Evolutionary conservation across 176 grass and related monocot species (phyloP), one percentile per base, ranked within the genome.

Genomic region (Bothriochloa decipiens): DNA sequence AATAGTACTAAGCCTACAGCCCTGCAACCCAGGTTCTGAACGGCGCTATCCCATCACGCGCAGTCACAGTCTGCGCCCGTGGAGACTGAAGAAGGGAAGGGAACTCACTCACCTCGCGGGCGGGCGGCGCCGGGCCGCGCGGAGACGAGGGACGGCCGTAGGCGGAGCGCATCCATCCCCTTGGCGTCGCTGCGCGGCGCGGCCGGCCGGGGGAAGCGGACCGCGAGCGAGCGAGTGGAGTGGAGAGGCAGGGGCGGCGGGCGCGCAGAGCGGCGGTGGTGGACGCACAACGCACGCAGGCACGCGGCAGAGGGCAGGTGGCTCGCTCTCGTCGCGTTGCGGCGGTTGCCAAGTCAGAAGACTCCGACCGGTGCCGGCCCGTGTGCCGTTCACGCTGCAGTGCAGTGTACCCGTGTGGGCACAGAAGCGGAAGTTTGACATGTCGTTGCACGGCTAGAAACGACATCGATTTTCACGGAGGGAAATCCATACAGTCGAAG

Each of bases 81-180:
- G 29, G 29, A 32, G 29, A 32, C 29, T 32, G 29, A 2, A 32
- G 29, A 61, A 15, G n/a, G 0, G 18, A 6, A 42, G 1, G 27
- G 27, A 16, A 33, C 74, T 74, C 22, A 16, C 84, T 80, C 18
- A 87, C 89, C 84, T 91, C 81, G 75, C 6, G 49, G 81, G 85
- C 62, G 75, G 40, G 65, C 28, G 67, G 64, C 80, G 74, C 4
- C 13, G 35, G 25, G 77, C 12, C 77, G 64, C 63, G 70, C 74
- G 79, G 68, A 53, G 74, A 65, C 74, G 27, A 86, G 75, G 8
- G 88, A 72, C 50, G 89, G 85, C 6, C 81, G 81, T 50, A 87
- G 81, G 70, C 81, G 35, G 74, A 91, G 89, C 69, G 81, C 78
- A 11, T 91, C 85, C 89, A 91, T 91, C 62, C 72, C 22, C 18